Evolutionary conservation across 2,329 filamentous ascomycete species (phyloP), one percentile per base, ranked within the genome.

Genomic region (Fusarium citri): DNA sequence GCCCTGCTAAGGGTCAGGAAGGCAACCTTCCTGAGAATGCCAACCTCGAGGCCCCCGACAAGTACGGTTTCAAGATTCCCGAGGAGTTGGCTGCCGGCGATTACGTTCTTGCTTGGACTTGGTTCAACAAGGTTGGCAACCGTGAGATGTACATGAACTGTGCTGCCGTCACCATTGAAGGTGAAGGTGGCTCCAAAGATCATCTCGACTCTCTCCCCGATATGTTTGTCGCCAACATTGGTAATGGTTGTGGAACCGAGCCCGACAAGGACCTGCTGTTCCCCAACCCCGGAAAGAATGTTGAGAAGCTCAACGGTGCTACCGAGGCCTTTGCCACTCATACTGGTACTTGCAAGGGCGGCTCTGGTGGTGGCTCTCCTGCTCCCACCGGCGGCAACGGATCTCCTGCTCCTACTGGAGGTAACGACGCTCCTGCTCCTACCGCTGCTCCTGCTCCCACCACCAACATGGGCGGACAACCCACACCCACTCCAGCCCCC

Each of bases 111-210:
- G 93, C 93, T 0, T 98, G 94, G 94, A 94, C 94, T 1, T 98
- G 96, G 96, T 89, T 97, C 81, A 98, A 98, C 84, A 92, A 91
- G 64, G 76, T 97, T 12, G 96, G 96, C 5, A 97, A 97, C 83
- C 91, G 94, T 2, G 96, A 98, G 78, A 94, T 97, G 86, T 98
- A 98, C 86, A 97, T 97, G 94, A 97, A 97, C 86, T 99, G 95
- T 74, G 93, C 92, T 0, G 89, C 93, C 0, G 80, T 97, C 49
- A 86, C 84, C 0, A 85, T 98, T 25, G 88, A 87, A 0, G 87
- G 87, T 11, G 70, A 67, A 0, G 81, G 80, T 0, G 87, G 87
- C 55, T 79, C 80, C 45, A 74, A 88, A 59, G 79, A 83, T 3
- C 87, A 87, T 69, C 87, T 91, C 66, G 77, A 87, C 41, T 78